Evolutionary conservation across 176 grass and related monocot species (phyloP), one percentile per base, ranked within the genome.

Genomic region (Musa acuminata): DNA sequence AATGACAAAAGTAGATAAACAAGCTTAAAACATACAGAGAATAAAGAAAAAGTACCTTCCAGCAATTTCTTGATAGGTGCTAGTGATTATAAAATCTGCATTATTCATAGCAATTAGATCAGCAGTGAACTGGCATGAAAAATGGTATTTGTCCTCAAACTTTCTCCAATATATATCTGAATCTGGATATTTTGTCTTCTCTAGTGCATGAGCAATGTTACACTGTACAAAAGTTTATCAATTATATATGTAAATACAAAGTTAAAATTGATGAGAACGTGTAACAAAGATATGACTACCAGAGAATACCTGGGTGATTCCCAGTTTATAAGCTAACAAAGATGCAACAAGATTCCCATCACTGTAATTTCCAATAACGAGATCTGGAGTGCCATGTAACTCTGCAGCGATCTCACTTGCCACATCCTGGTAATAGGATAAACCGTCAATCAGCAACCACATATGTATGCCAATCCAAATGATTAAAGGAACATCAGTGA

Each of bases 21-120:
- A 52, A 9, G 10, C 64, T 55, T 55, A 11, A 16, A 74, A 74
- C 27, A 60, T 8, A 6, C 53, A 64, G 23, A 70, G 16, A 11
- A 76, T 49, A 77, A 74, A 8, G 55, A 57, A 82, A 75, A 8
- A 93, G 48, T 86, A 99, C 95, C 95, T 99, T 89, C 95, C 95
- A 58, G 90, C 88, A 76, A 99, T 99, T 91, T 99, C 95, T 83
- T 99, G 95, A 60, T 94, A 99, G 22, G 95, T 99, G 80, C 95
- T 99, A 12, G 95, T 99, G 80, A 99, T 99, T 79, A 99, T 99
- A 84, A 99, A 99, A 87, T 99, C 90, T 65, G 90, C 88, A 91
- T 91, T 91, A 68, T 94, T 94, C 95, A 99, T 99, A 26, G 95
- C 64, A 24, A 99, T 85, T 82, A 99, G 72, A 87, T 99, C 90